Evolutionary conservation across 2,329 filamentous ascomycete genomes (phyloP), one percentile per base, ranked within the genome.

Genomic region (Pseudocercospora vitis): DNA sequence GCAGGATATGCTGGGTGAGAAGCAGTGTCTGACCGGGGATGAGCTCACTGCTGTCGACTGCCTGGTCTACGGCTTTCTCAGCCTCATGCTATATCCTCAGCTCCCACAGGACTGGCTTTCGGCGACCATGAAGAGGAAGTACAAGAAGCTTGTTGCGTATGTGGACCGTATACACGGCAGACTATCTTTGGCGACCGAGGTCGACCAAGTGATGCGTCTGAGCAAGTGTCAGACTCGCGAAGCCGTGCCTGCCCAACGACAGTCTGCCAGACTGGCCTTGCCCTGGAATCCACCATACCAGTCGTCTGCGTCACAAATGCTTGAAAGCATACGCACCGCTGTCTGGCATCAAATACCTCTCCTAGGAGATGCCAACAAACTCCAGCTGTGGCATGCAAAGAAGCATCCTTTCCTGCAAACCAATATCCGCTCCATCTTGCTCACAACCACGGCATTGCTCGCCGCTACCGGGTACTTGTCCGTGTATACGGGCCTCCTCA

Each of bases 21-120:
- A 82, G 56, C 65, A 71, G 1, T 86, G 81, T 64, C 70, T 89
- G 8, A 73, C 88, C 1, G 74, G 74, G 8, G 68, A 73, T 1
- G 65, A 73, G n/a, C 78, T 82, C 0, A 83, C 82, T 2, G 83
- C 80, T 50, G 72, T 95, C 19, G 91, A 96, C 70, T 96, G 89
- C 67, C 70, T 96, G 42, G 85, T 84, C 0, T 82, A 89, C 64
- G 94, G 86, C 8, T 95, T 95, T 68, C 75, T 97, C 29, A 80
- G 83, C 1, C 73, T 96, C 46, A 87, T 94, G 76, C 75, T 87
- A 1, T 76, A 80, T 19, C 80, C 85, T 0, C 71, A 79, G 7
- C 68, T 88, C 18, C 82, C 84, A 12, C 80, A 84, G 50, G 70
- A 79, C 14, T 89, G 84, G 84, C 71, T 88, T 4, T 74, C 75